Conservation (phyloP, 2,329 filamentous ascomycete species). For the Aureobasidium sp. region DNA sequence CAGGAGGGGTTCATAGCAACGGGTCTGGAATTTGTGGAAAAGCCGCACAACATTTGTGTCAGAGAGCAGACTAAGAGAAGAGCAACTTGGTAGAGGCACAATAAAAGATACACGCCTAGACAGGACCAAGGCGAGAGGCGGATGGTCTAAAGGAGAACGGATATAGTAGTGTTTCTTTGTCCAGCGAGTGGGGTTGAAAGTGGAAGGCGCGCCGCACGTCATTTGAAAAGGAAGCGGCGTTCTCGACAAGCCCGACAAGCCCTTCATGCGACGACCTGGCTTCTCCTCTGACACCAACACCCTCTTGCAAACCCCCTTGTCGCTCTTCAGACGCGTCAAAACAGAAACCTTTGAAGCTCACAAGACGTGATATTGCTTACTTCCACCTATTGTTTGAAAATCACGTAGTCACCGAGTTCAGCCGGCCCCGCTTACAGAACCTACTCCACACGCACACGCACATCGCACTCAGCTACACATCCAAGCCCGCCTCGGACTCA, state of each 20-base stretch:
- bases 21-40: no score
- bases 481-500: not conserved
- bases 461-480: constrained; percentile 1
- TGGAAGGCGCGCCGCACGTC: not conserved
- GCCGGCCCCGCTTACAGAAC: constrained; percentile 6
- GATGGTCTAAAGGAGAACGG: not conserved
- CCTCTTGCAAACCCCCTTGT: not conserved
- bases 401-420: not conserved
- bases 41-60: not conserved
- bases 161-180: not conserved
- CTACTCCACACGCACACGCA: not conserved
- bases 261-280: not conserved
- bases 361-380: not conserved
- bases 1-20: no score
- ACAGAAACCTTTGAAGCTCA: not conserved
- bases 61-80: no score
- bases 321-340: not conserved
- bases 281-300: not conserved
- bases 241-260: not conserved
- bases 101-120: not conserved
- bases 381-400: not conserved
- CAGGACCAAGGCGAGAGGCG: not conserved
- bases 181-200: not conserved
- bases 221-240: not conserved
- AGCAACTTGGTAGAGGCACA: no score